Evolutionary conservation across 305 asterid species (phyloP), one percentile per base, ranked within the genome.

Genomic region (Plantago rigida): DNA sequence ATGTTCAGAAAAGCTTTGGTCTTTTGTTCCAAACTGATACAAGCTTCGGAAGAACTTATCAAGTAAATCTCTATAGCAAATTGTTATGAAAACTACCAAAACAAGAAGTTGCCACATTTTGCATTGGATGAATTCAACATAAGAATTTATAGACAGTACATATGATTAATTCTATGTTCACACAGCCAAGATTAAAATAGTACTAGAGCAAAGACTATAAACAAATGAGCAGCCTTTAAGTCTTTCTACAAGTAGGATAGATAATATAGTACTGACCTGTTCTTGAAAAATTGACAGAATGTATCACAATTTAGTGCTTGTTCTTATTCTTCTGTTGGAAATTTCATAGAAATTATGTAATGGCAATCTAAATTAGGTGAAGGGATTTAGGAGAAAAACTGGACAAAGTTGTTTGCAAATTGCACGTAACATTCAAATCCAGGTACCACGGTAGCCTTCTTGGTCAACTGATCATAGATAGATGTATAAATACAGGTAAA

Each of bases 401-500:
- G 6, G 17, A 31, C 65, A 69, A 69, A 62, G 78, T 34, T 65
- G 50, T 59, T 47, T 63, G 47, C 45, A 39, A 22, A 34, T 29
- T 56, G 52, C 50, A 77, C 76, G 78, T 60, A 60, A 73, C 67
- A 51, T 19, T 51, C 13, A n/a, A 0, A 55, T 46, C 59, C 54
- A 51, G 64, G 46, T 22, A 24, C 78, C 78, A 72, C 73, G 81
- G 53, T 49, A 59, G 17, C 60, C 60, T 42, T 61, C 60, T 70
- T 70, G 76, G 81, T 77, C 81, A 77, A 70, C 81, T 31, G 39
- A 31, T 22, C 26, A 22, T 22, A 2, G 26, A 22, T 22, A 22
- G 26, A 22, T 22, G 26, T 22, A 22, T 22, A 22, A 22, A 22
- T 2, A 22, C 24, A 22, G 2, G 26, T 22, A 22, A 22, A 1